phyloP scores from a whole-genome alignment of 2,329 filamentous ascomycete species.

The Cercospora berteroae region DNA sequence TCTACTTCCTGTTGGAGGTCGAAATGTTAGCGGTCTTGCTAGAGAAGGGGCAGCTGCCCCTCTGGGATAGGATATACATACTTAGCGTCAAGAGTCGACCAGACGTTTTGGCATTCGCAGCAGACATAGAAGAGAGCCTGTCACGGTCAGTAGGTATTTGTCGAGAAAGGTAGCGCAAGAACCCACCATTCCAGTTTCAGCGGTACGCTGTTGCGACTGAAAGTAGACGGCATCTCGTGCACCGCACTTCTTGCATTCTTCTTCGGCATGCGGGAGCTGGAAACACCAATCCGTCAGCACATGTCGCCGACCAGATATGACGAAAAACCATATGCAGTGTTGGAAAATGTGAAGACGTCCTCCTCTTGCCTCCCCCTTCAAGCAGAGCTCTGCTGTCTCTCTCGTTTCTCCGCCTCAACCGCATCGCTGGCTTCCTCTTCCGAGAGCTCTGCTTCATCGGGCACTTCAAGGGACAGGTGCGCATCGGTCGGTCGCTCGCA shows the following conservation, averaged over 20 bases:
- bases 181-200: constrained; percentile 96
- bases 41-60: not conserved
- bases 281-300: constrained; percentile 36
- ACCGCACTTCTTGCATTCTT: constrained; percentile 78
- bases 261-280: constrained; percentile 51
- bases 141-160: constrained; percentile 10
- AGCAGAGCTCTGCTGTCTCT: constrained; percentile 27
- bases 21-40: not conserved
- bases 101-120: constrained; percentile 89
- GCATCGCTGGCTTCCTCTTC: constrained; percentile 28
- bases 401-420: constrained; percentile 33
- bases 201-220: constrained; percentile 95
- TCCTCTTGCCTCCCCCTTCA: constrained; percentile 33
- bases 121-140: constrained; percentile 67
- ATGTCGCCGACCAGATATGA: constrained; percentile 34
- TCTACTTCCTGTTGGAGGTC: constrained; percentile 23
- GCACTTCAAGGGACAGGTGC: constrained; percentile 47
- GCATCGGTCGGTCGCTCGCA: constrained; percentile 50
- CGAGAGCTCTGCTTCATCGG: constrained; percentile 38
- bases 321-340: constrained; percentile 21
- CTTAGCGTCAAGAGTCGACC: constrained; percentile 43
- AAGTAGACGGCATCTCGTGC: constrained; percentile 96
- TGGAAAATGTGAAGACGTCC: constrained; percentile 19
- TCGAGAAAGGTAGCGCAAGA: constrained; percentile 6
- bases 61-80: not conserved